Evolutionary conservation across 2,329 filamentous ascomycete species (phyloP), one percentile per base, ranked within the genome.

Genomic region (Colletotrichum aenigma): DNA sequence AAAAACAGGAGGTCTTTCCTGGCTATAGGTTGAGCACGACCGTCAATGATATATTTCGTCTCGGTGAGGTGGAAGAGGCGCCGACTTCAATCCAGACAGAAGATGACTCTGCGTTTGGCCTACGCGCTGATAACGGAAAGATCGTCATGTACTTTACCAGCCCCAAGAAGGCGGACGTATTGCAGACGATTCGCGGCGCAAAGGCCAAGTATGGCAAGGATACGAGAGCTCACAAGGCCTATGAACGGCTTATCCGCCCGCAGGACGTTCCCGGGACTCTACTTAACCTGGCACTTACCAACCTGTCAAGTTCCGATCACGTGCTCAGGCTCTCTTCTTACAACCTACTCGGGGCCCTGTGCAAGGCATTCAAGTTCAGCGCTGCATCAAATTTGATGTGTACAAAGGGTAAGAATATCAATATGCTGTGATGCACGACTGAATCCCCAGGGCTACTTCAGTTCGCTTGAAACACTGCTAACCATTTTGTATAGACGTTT

Each of bases 91-190:
- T 93, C 70, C 89, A 92, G 75, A 90, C 90, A 0, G 92, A 93
- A 74, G 92, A 94, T 74, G 92, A 94, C 77, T 91, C 90, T 4
- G 90, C 92, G 2, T 94, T 94, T 81, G 93, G 92, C 1, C 84
- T 94, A 32, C 88, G 92, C 66, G 92, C 92, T 4, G 93, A 94
- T 78, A 93, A 91, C 77, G 93, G 93, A 78, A 93, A 92, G 83
- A 92, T 93, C 66, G 89, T 93, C 69, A 93, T 94, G 92, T 93
- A 92, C 80, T 94, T 94, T 81, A 92, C 92, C 21, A 94, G 92
- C 78, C 87, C 91, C 2, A 91, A 90, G 80, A 93, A 93, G 81
- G 81, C 85, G 8, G 92, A 94, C 76, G 88, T 94, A 24, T 85
- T 94, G 5, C 90, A 92, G 81, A 89, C 90, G 13, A 92, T 94